phyloP scores from a whole-genome alignment of 176 grass and related monocot species.

The Rhipidocladum racemiflorum region DNA sequence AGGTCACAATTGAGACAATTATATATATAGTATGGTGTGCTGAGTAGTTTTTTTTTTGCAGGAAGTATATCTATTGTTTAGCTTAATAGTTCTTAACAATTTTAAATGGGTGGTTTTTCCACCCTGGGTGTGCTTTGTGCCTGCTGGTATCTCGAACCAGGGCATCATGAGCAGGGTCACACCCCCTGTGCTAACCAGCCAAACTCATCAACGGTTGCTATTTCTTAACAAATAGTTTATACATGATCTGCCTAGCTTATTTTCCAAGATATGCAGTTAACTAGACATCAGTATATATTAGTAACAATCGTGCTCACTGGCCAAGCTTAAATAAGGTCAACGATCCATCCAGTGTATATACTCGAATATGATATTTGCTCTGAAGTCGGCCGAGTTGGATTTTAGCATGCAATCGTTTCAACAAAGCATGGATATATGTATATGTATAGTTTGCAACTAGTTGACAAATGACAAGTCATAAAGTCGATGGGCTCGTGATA shows the following conservation, averaged over 20 bases:
- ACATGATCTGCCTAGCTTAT: background rate
- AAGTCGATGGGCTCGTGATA: constrained; percentile 25
- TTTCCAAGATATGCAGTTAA: background rate
- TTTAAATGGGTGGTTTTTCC: background rate
- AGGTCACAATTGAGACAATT: too few relatives aligned
- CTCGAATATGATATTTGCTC: background rate
- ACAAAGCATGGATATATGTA: background rate
- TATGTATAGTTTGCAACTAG: constrained; percentile 1
- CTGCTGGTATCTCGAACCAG: too few relatives aligned
- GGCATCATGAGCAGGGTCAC: too few relatives aligned
- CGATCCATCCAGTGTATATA: background rate
- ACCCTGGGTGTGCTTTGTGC: too few relatives aligned
- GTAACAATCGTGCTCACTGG: constrained; percentile 11
- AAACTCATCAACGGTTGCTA: background rate
- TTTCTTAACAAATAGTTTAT: background rate
- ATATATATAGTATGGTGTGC: too few relatives aligned
- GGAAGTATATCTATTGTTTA: too few relatives aligned
- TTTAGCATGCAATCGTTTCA: constrained; percentile 24
- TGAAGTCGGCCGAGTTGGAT: constrained; percentile 17
- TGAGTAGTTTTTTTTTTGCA: too few relatives aligned
- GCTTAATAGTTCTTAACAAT: background rate
- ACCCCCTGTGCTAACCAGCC: too few relatives aligned
- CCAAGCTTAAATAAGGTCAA: constrained; percentile 36
- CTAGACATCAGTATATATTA: background rate
- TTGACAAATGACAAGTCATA: constrained; percentile 32